A percentile compares a stretch with the other conserved stretches of the same genome.
Evolutionary conservation across 345 rosid species (phyloP).

Genomic region (Populus tremula): DNA sequence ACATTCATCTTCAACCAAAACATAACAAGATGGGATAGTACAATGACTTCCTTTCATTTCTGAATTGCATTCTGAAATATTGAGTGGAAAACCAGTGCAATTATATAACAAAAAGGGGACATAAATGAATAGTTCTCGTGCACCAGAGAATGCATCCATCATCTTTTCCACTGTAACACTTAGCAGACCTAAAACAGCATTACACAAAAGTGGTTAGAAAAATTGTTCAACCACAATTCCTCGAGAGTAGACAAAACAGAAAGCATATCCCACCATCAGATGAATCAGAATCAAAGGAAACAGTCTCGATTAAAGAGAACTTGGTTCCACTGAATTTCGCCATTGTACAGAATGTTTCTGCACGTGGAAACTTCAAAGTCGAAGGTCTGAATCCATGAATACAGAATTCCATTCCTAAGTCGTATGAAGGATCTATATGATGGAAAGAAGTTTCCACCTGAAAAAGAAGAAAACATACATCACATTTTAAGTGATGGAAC

Average conservation of each 20-base stretch:
- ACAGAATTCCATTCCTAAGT: slow-evolving; percentile 60
- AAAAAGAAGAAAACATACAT: slow-evolving; percentile 11
- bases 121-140: slow-evolving; percentile 69
- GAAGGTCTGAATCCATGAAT: slow-evolving; percentile 58
- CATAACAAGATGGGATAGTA: slow-evolving; percentile 73
- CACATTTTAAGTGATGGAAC: slow-evolving; percentile 9
- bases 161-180: slow-evolving; percentile 68
- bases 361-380: slow-evolving; percentile 63
- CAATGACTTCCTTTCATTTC: slow-evolving; percentile 47
- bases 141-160: slow-evolving; percentile 85
- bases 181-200: slow-evolving; percentile 49
- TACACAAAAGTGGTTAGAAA: slow-evolving; percentile 16
- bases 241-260: neutral
- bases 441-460: slow-evolving; percentile 74
- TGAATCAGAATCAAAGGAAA: slow-evolving; percentile 50
- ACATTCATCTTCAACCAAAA: slow-evolving; percentile 49
- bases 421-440: slow-evolving; percentile 88
- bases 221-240: slow-evolving; percentile 10
- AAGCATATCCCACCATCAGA: slow-evolving; percentile 45
- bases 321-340: slow-evolving; percentile 76
- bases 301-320: slow-evolving; percentile 58
- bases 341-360: slow-evolving; percentile 59
- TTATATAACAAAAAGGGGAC: slow-evolving; percentile 81
- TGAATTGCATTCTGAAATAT: slow-evolving; percentile 52
- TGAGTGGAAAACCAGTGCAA: slow-evolving; percentile 73